Percentiles rank a stretch among this genome's conserved stretches.
phyloP scores from a whole-genome alignment of 2,329 filamentous ascomycete genomes.

The Fusarium chlamydosporum region DNA sequence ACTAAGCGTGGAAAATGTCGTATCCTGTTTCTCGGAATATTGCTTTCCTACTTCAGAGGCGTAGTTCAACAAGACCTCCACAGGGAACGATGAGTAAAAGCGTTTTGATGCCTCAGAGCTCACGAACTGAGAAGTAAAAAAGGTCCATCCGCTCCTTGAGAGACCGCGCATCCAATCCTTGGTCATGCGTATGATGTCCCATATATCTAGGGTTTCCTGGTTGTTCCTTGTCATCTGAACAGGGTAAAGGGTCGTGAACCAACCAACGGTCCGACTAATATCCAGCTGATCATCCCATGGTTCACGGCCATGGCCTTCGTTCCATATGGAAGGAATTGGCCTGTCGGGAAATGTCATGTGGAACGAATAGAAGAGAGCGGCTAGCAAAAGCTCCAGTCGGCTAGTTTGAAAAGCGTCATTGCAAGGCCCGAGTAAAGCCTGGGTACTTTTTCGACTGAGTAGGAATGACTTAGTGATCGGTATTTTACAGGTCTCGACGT shows the following conservation, averaged over 20 bases:
- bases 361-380: not conserved
- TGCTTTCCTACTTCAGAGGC: not conserved
- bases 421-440: too few relatives aligned
- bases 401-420: not conserved
- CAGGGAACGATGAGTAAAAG: not conserved
- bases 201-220: not conserved
- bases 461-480: too few relatives aligned
- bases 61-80: not conserved
- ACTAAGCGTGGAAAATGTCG: not conserved
- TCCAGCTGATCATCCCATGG: not conserved
- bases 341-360: not conserved
- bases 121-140: not conserved
- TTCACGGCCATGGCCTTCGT: conserved; percentile 4
- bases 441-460: too few relatives aligned
- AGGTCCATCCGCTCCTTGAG: not conserved
- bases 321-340: not conserved
- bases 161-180: not conserved
- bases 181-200: not conserved
- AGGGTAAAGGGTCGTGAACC: conserved; percentile 1
- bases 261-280: not conserved
- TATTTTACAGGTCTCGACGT: too few relatives aligned
- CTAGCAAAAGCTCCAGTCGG: not conserved
- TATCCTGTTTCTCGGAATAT: not conserved
- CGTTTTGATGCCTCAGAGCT: not conserved
- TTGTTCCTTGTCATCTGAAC: not conserved